Evolutionary conservation across 106 monocot species (phyloP).

Genomic region (Dioscorea zingiberensis): DNA sequence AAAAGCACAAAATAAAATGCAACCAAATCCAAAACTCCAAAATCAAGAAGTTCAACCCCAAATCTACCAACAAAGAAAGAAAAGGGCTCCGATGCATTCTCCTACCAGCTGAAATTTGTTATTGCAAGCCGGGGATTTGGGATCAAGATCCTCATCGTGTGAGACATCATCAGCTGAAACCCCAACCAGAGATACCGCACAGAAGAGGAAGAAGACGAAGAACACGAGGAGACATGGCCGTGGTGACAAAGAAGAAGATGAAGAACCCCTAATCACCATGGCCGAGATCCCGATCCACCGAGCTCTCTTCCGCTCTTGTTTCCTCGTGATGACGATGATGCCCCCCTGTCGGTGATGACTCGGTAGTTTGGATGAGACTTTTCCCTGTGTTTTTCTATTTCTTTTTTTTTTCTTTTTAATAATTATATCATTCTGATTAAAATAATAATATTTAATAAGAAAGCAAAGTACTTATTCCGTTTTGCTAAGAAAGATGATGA

Average conservation of each 20-base stretch:
- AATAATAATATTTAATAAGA: no score
- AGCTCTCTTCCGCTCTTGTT: no score
- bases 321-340: no score
- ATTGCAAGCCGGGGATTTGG: conserved; percentile 12
- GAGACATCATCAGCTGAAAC: conserved; percentile 4
- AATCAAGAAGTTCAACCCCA: neutral
- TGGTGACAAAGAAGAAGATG: neutral
- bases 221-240: neutral
- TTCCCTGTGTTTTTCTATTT: no score
- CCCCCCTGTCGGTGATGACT: no score
- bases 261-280: neutral
- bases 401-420: no score
- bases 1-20: neutral
- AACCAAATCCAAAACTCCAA: neutral
- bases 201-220: no score
- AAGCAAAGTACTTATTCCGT: no score
- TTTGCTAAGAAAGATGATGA: no score
- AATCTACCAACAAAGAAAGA: neutral
- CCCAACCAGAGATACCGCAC: neutral
- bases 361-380: no score
- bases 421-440: no score
- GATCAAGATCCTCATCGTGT: conserved; percentile 5
- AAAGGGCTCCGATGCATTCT: neutral
- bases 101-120: conserved; percentile 67
- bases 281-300: no score